phyloP scores from a whole-genome alignment of 306 rosid genomes.

The Psophocarpus tetragonolobus region DNA sequence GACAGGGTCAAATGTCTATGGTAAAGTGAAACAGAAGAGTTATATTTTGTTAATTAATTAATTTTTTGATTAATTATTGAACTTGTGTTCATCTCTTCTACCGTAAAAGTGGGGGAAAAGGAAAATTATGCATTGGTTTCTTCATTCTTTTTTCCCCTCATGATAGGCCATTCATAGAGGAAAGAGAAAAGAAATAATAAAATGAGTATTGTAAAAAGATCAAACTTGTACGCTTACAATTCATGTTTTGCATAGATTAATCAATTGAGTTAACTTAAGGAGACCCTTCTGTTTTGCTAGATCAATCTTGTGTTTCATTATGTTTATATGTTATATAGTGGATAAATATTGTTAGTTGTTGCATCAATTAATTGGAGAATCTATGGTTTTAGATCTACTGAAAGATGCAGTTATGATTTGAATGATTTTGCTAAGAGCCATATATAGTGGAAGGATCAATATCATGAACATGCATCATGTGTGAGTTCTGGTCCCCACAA shows the following conservation, averaged over 20 bases:
- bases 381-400: background rate
- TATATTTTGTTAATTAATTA: background rate
- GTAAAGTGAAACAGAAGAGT: background rate
- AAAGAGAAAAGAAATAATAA: background rate
- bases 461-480: conserved; percentile 45
- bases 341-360: background rate
- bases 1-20: background rate
- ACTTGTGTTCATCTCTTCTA: background rate
- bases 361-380: conserved; percentile 17
- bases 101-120: background rate
- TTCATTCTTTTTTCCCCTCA: background rate
- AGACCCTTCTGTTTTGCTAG: background rate
- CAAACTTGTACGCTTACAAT: background rate
- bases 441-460: conserved; percentile 40
- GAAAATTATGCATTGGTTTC: conserved; percentile 1
- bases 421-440: conserved; percentile 34
- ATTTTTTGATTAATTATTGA: background rate
- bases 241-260: background rate
- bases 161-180: background rate
- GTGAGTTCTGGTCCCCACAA: conserved; percentile 37
- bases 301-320: background rate
- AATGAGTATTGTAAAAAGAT: background rate
- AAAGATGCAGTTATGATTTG: conserved; percentile 18
- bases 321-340: background rate
- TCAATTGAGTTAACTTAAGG: background rate